A percentile compares a stretch with the other conserved stretches of the same genome.
Evolutionary conservation across 768 basidiomycete species (phyloP).

Genomic region (Phylloporus rhodoxanthus): DNA sequence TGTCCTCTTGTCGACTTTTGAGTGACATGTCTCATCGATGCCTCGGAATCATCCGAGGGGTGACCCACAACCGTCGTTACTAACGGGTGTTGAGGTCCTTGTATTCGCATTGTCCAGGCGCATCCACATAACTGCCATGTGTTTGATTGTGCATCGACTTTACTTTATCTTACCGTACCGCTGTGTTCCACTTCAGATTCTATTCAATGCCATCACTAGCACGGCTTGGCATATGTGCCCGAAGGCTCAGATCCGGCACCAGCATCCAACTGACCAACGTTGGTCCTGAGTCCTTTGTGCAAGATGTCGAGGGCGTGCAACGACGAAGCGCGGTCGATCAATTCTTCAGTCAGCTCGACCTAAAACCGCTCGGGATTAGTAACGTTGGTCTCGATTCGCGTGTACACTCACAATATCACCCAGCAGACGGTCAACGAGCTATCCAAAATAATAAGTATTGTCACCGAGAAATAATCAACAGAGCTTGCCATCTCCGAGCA

Average conservation of each 20-base stretch:
- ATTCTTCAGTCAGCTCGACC: constrained; percentile 59
- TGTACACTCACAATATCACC: constrained; percentile 55
- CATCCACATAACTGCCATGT: too few species aligned
- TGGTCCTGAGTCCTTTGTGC: constrained; percentile 28
- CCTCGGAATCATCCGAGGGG: too few species aligned
- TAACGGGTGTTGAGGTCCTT: too few species aligned
- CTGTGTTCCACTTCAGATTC: not conserved
- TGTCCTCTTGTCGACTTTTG: too few species aligned
- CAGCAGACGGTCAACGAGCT: constrained; percentile 62
- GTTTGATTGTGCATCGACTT: too few species aligned
- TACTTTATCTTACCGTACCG: too few species aligned
- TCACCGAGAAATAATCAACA: constrained; percentile 18
- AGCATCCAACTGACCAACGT: constrained; percentile 41
- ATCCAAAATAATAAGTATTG: constrained; percentile 21
- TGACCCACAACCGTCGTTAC: too few species aligned
- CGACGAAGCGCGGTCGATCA: constrained; percentile 43
- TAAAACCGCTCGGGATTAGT: constrained; percentile 21
- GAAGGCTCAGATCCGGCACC: constrained; percentile 43
- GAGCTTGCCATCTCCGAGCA: constrained; percentile 42
- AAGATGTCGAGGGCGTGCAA: constrained; percentile 47
- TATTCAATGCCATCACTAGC: constrained; percentile 33
- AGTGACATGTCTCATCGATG: too few species aligned
- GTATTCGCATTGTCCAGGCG: too few species aligned
- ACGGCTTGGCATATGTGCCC: constrained; percentile 66
- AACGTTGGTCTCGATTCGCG: not conserved